Evolutionary conservation across 306 rosid genomes (phyloP).

Genomic region (Casuarina equisetifolia): DNA sequence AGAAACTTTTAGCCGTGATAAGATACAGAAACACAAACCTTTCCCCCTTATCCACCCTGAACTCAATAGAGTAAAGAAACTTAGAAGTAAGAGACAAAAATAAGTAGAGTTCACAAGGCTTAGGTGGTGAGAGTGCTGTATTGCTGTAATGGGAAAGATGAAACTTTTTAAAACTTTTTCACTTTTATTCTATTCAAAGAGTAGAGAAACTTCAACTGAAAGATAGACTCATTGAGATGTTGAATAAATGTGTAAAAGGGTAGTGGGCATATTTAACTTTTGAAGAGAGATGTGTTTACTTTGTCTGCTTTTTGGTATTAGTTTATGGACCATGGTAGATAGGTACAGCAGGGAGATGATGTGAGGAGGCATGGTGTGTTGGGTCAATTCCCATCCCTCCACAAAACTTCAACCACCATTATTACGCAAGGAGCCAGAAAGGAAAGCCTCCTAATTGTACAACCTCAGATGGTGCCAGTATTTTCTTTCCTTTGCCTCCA

Average conservation of each 20-base stretch:
- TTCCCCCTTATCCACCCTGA: not conserved
- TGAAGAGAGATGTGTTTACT: slow-evolving; percentile 16
- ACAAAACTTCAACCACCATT: slow-evolving; percentile 15
- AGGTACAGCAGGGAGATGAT: not conserved
- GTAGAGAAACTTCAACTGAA: not conserved
- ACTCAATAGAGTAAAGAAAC: slow-evolving; percentile 20
- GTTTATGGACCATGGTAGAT: not conserved
- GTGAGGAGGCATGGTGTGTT: slow-evolving; percentile 17
- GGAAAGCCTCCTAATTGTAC: slow-evolving; percentile 13
- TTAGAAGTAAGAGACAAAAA: slow-evolving; percentile 18
- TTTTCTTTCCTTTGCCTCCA: slow-evolving; percentile 47
- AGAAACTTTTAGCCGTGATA: not conserved
- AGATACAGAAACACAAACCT: not conserved
- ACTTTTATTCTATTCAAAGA: not conserved
- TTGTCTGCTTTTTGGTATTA: not conserved
- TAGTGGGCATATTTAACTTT: slow-evolving; percentile 12
- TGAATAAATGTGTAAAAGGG: slow-evolving; percentile 1
- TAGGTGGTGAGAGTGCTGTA: not conserved
- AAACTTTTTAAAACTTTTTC: not conserved
- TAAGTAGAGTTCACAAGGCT: not conserved
- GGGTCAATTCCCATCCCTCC: slow-evolving; percentile 25
- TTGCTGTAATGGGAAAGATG: not conserved
- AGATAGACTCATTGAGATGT: slow-evolving; percentile 16
- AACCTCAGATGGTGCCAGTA: slow-evolving; percentile 42
- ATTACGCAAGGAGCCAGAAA: slow-evolving; percentile 9